Evolutionary conservation across 352 stramenopile genomes (phyloP).

Genomic region (Hyphochytrium catenoides): DNA sequence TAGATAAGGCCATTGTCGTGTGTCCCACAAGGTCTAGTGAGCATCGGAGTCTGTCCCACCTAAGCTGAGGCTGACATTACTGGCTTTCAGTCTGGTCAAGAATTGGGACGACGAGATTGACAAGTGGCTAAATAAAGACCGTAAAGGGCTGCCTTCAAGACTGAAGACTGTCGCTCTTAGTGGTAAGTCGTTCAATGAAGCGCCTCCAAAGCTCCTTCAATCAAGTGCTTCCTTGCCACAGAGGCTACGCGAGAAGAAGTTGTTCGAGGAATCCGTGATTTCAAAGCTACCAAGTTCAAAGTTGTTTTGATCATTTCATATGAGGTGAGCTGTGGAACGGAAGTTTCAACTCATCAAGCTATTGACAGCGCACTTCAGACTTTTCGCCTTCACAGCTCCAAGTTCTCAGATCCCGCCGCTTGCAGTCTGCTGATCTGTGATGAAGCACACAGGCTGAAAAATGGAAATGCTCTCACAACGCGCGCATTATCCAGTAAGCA

Average conservation of each 20-base stretch:
- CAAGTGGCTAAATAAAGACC: slow-evolving; percentile 63
- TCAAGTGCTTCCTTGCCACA: too few relatives aligned
- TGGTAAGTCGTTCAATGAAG: too few relatives aligned
- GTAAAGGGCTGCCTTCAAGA: too few relatives aligned
- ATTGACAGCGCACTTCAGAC: slow-evolving; percentile 28
- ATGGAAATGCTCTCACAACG: slow-evolving; percentile 81
- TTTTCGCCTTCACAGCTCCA: slow-evolving; percentile 71
- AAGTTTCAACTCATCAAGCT: too few relatives aligned
- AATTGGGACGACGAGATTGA: slow-evolving; percentile 70
- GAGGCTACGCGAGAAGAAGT: slow-evolving; percentile 50
- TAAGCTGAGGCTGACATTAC: too few relatives aligned
- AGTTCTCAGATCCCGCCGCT: slow-evolving; percentile 44
- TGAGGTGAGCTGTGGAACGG: too few relatives aligned
- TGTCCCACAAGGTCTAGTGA: slow-evolving; percentile 57
- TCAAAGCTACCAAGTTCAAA: too few relatives aligned
- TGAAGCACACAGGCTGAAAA: slow-evolving; percentile 96
- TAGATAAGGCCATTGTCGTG: slow-evolving; percentile 42
- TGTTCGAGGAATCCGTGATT: slow-evolving; percentile 47
- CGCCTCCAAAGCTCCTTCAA: too few relatives aligned
- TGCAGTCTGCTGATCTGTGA: slow-evolving; percentile 96
- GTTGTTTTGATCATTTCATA: slow-evolving; percentile 67
- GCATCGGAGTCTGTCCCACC: too few relatives aligned
- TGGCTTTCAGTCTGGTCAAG: too few relatives aligned
- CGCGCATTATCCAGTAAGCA: slow-evolving; percentile 15
- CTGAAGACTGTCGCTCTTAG: slow-evolving; percentile 55